A percentile compares a stretch with the other conserved stretches of the same genome.
These are phyloP conservation scores for Xylaria sp. DNA, from an alignment of 2,329 filamentous ascomycete species.

Conservation along the genomic window DNA sequence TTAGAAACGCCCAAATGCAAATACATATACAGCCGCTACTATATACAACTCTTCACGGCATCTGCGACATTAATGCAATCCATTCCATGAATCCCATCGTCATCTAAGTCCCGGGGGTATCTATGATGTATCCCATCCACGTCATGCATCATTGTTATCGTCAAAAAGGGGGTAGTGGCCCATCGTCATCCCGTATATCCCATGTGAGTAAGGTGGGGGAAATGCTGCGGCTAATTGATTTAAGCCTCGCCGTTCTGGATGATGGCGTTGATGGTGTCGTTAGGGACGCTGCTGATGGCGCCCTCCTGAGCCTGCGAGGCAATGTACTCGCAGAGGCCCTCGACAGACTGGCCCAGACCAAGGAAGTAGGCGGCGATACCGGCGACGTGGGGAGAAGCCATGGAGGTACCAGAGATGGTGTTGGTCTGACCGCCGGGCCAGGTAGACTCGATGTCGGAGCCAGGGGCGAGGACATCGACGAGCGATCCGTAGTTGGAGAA, in stretches of 20 bases:
- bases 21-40: not conserved
- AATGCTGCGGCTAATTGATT: not conserved
- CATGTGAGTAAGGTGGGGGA: not conserved
- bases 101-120: slow-evolving; percentile 13
- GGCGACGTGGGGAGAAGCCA: slow-evolving; percentile 66
- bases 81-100: not conserved
- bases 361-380: slow-evolving; percentile 65
- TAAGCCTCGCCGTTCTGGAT: slow-evolving; percentile 42
- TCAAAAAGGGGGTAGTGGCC: not conserved
- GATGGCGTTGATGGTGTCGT: slow-evolving; percentile 43
- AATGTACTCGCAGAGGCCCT: slow-evolving; percentile 50
- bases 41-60: slow-evolving; percentile 12
- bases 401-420: slow-evolving; percentile 63
- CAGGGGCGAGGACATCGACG: slow-evolving; percentile 52
- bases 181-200: not conserved
- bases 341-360: slow-evolving; percentile 48
- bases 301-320: slow-evolving; percentile 46
- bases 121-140: slow-evolving; percentile 15
- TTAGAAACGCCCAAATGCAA: slow-evolving; percentile 7
- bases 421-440: slow-evolving; percentile 44
- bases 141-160: slow-evolving; percentile 8
- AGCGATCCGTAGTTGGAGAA: slow-evolving; percentile 58
- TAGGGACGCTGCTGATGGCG: slow-evolving; percentile 45
- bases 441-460: slow-evolving; percentile 48
- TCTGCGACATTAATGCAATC: not conserved